Evolutionary conservation across 345 rosid genomes (phyloP), one percentile per base, ranked within the genome.

Genomic region (Capsella bursapastoris): DNA sequence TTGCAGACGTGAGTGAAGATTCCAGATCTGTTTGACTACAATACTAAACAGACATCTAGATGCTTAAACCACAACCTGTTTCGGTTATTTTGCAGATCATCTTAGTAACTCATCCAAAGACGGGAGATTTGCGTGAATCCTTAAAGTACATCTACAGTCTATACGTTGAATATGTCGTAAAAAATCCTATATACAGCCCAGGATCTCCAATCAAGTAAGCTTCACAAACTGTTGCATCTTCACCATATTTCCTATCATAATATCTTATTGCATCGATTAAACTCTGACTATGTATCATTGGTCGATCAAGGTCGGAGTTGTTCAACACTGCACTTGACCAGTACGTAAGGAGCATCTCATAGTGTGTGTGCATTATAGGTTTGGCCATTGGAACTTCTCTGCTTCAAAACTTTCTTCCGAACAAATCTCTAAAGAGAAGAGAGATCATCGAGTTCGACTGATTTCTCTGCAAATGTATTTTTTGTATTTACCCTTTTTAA

Each of bases 71-170:
- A 11, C 7, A 47, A 2, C 38, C n/a, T 70, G 11, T 55, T 62
- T 52, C 0, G 11, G 51, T 71, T 18, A 12, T 37, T 48, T 40
- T 72, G 78, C 82, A 87, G 99, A 79, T 95, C 61, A 90, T 95
- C 62, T 81, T 95, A 85, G 80, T 95, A n/a, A 89, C 92, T 47
- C 91, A 95, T 86, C 97, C 97, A 48, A 83, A 84, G 81, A 89
- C 92, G 1, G 92, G 94, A 74, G 99, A 95, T 86, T 86, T 90
- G 63, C 84, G 89, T 5, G 97, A 92, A 63, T 70, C 97, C 43
- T 57, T 92, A 7, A 95, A 86, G 86, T 86, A 89, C 79, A 92
- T 95, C 45, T 92, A 89, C 84, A 89, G 88, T 86, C 79, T 92
- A 66, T 95, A 92, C 68, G 97, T 92, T 55, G 97, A 95, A 38